phyloP scores from a whole-genome alignment of 78 protist genomes.

The Dictyostelium firmibasis region DNA sequence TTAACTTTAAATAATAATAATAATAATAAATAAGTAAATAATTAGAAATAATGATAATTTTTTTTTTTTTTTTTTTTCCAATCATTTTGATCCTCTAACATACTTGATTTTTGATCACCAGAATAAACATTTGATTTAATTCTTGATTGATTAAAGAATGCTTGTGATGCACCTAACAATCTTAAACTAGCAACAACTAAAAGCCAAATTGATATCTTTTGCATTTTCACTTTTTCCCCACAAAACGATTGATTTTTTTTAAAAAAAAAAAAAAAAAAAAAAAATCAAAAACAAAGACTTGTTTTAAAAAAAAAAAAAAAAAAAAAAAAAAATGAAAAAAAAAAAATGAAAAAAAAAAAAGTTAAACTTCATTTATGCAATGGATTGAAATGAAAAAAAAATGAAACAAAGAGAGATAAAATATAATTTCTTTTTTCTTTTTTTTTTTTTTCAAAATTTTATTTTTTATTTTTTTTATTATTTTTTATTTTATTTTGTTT shows the following conservation, averaged over 20 bases:
- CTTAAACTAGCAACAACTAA: slow-evolving; percentile 52
- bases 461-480: not conserved
- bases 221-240: not conserved
- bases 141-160: slow-evolving; percentile 44
- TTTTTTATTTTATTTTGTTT: not conserved
- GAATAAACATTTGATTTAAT: slow-evolving; percentile 67
- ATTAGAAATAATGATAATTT: not conserved
- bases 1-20: not conserved
- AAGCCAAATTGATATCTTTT: slow-evolving; percentile 68
- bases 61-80: not conserved
- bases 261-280: too few relatives aligned
- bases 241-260: not conserved
- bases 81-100: not conserved
- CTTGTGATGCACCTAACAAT: slow-evolving; percentile 46
- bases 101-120: slow-evolving; percentile 40
- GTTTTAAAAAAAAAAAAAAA: too few relatives aligned
- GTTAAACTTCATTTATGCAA: too few relatives aligned
- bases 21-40: not conserved
- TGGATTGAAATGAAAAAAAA: too few relatives aligned
- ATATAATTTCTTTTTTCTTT: too few relatives aligned
- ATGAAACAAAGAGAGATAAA: too few relatives aligned
- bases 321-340: too few relatives aligned
- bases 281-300: too few relatives aligned
- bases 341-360: too few relatives aligned
- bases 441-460: not conserved